A percentile compares a stretch with the other conserved stretches of the same genome.
Evolutionary conservation across 768 basidiomycete species (phyloP).

Genomic region (Hydnomerulius pinastri): DNA sequence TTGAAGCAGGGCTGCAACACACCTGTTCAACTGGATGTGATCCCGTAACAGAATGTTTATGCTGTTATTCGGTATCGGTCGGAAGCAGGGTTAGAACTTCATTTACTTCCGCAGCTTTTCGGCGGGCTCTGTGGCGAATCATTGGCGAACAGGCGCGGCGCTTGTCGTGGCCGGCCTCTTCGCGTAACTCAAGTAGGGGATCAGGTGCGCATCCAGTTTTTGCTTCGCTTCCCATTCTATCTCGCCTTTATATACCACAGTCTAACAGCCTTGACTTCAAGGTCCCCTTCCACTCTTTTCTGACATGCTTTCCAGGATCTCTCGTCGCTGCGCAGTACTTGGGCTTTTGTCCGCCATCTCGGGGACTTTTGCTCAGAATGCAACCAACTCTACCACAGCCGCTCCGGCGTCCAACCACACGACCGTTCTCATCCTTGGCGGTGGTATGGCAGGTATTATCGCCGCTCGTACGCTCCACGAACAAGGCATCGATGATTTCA

Average conservation of each 20-base stretch:
- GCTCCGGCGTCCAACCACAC: conserved; percentile 14
- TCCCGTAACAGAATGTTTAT: too few species aligned
- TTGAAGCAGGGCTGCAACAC: too few species aligned
- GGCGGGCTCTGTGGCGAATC: too few species aligned
- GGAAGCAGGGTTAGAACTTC: too few species aligned
- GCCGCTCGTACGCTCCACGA: conserved; percentile 61
- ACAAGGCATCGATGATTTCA: conserved; percentile 55
- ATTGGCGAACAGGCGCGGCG: too few species aligned
- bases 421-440: conserved; percentile 61
- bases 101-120: too few species aligned
- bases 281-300: neutral
- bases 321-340: neutral
- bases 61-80: too few species aligned
- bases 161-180: too few species aligned
- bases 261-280: neutral
- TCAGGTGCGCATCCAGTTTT: neutral
- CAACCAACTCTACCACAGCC: conserved; percentile 1
- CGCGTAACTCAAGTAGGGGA: neutral
- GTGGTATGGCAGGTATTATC: conserved; percentile 65
- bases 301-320: conserved; percentile 15
- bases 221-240: neutral
- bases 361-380: conserved; percentile 11
- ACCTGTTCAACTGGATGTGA: too few species aligned
- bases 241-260: neutral
- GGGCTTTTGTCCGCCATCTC: conserved; percentile 4